These are phyloP conservation scores for Globisporangium abappressorium DNA, from an alignment of 352 stramenopile species.

Conservation along the genomic window DNA sequence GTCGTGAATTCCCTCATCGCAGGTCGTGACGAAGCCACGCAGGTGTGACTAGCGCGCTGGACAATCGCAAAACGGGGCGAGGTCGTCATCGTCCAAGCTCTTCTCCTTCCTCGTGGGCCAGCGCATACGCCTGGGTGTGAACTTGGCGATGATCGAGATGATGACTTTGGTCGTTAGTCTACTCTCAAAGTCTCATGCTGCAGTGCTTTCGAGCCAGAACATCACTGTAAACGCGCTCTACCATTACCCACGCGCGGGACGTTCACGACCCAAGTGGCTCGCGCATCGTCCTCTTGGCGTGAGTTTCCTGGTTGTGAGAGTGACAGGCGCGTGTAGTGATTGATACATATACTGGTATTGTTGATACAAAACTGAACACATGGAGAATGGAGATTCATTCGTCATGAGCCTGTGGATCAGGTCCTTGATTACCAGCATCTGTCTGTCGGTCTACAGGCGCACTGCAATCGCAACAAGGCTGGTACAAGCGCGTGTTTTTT, in stretches of 20 bases:
- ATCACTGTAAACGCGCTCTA: slow-evolving; percentile 32
- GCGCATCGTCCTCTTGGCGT: neutral
- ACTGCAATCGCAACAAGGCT: neutral
- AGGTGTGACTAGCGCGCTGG: too few species aligned
- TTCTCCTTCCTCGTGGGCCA: slow-evolving; percentile 52
- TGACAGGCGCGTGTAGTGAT: too few species aligned
- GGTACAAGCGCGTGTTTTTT: neutral
- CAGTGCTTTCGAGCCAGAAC: slow-evolving; percentile 17
- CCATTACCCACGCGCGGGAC: slow-evolving; percentile 27
- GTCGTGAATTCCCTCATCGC: too few species aligned
- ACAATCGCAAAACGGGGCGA: too few species aligned
- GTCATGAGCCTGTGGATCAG: too few species aligned
- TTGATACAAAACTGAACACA: too few species aligned
- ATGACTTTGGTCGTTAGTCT: slow-evolving; percentile 49
- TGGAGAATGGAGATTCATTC: too few species aligned
- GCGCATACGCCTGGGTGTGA: slow-evolving; percentile 47
- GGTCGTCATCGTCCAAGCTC: slow-evolving; percentile 42
- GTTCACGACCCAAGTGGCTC: slow-evolving; percentile 10
- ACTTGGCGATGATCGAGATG: slow-evolving; percentile 56
- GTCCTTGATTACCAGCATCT: too few species aligned
- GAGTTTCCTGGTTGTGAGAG: too few species aligned
- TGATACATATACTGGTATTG: too few species aligned
- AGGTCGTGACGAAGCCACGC: too few species aligned
- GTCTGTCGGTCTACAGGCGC: too few species aligned
- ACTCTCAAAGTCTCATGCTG: slow-evolving; percentile 41